phyloP scores from a whole-genome alignment of 192 early-diverging fungal species.

The Entomortierella beljakovae region DNA sequence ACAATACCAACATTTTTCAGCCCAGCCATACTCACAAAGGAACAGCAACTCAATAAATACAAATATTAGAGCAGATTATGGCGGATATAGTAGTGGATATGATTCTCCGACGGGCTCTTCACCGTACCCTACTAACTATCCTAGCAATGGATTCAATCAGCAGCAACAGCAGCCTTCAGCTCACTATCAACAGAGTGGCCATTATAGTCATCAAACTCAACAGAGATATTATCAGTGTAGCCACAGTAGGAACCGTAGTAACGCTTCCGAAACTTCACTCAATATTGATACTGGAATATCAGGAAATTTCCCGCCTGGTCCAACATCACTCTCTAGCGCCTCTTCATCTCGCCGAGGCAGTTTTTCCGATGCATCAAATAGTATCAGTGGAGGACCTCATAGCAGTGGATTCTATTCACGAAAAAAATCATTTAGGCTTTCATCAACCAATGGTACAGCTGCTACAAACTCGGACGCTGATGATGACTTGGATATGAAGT shows the following conservation, averaged over 20 bases:
- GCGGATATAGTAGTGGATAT: conserved; percentile 39
- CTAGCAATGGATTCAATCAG: background rate
- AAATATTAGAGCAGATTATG: background rate
- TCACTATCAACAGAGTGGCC: background rate
- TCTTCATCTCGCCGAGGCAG: conserved; percentile 25
- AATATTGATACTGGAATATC: conserved; percentile 21
- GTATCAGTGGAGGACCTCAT: background rate
- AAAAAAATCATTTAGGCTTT: conserved; percentile 1
- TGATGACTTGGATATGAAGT: background rate
- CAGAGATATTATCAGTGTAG: conserved; percentile 12
- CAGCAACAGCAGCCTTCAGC: conserved; percentile 12
- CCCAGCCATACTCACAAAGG: background rate
- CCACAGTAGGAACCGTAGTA: conserved; percentile 29
- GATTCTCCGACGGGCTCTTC: conserved; percentile 28
- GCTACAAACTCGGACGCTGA: background rate
- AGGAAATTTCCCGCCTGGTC: conserved; percentile 9
- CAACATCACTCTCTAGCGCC: conserved; percentile 23
- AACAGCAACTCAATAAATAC: background rate
- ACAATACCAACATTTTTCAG: background rate
- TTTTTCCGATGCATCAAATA: conserved; percentile 11
- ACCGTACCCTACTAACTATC: conserved; percentile 10
- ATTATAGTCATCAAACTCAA: conserved; percentile 9
- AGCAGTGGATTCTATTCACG: conserved; percentile 19
- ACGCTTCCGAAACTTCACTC: conserved; percentile 33
- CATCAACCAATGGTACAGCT: background rate